A percentile compares a stretch with the other conserved stretches of the same genome.
These are phyloP conservation scores for Pleurotus citrinopileatus DNA, from an alignment of 768 basidiomycete genomes.

Conservation along the genomic window DNA sequence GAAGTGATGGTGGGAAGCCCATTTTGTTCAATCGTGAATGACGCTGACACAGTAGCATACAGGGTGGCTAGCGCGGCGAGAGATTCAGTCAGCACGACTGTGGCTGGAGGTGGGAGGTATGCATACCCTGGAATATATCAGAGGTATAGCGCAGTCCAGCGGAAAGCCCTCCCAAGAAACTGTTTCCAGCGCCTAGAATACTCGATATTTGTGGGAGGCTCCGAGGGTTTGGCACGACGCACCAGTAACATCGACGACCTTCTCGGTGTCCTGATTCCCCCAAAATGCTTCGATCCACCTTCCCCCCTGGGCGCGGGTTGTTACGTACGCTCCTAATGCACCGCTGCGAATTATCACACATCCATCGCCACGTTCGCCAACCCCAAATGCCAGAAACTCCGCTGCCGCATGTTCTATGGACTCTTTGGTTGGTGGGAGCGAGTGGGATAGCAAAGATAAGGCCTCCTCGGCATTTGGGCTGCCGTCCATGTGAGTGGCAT, in stretches of 20 bases:
- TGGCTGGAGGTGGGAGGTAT: conserved; percentile 7
- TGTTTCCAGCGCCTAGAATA: conserved; percentile 79
- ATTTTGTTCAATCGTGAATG: conserved; percentile 78
- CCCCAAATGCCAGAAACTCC: conserved; percentile 57
- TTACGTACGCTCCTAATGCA: conserved; percentile 65
- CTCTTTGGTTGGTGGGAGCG: conserved; percentile 43
- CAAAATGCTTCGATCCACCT: conserved; percentile 79
- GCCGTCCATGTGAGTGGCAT: neutral
- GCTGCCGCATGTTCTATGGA: conserved; percentile 67
- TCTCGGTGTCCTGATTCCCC: conserved; percentile 37
- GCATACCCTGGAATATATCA: conserved; percentile 66
- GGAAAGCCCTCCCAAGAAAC: conserved; percentile 81
- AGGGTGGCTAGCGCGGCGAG: conserved; percentile 47
- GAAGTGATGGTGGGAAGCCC: conserved; percentile 60
- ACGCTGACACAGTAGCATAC: conserved; percentile 80
- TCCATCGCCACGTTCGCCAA: conserved; percentile 48
- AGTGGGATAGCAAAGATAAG: conserved; percentile 56
- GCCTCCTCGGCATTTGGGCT: conserved; percentile 92
- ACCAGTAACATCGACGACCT: conserved; percentile 84
- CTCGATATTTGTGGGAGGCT: conserved; percentile 9
- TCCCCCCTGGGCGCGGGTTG: conserved; percentile 32
- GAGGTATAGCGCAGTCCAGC: conserved; percentile 64
- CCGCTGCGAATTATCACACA: conserved; percentile 77
- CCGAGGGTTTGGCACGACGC: conserved; percentile 14
- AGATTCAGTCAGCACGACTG: conserved; percentile 4